Evolutionary conservation across 2,329 filamentous ascomycete species (phyloP).

Genomic region (Botryotinia globosa): DNA sequence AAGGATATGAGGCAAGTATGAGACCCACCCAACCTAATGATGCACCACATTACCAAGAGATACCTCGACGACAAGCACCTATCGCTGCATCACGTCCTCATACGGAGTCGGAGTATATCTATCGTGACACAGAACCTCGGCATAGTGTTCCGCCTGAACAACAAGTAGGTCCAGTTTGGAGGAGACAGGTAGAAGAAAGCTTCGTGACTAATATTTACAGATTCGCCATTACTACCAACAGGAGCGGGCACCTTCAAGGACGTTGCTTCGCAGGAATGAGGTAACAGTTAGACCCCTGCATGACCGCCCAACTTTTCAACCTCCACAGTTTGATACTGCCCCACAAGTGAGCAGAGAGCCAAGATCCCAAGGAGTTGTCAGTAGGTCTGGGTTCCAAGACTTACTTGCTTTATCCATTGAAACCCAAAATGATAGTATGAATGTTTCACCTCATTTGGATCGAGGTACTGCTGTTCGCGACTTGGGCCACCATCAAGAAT

Average conservation of each 20-base stretch:
- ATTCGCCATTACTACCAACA: constrained; percentile 24
- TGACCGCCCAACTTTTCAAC: constrained; percentile 30
- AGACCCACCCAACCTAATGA: constrained; percentile 9
- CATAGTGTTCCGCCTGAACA: constrained; percentile 8
- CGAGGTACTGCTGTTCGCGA: constrained; percentile 25
- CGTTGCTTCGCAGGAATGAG: constrained; percentile 29
- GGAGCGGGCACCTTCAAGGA: constrained; percentile 22
- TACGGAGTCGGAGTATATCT: neutral
- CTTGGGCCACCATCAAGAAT: constrained; percentile 24
- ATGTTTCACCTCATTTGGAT: constrained; percentile 27
- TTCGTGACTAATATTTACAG: constrained; percentile 18
- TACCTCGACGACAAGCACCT: constrained; percentile 4
- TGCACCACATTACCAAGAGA: neutral
- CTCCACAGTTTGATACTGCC: constrained; percentile 23
- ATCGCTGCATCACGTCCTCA: neutral
- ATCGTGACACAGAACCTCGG: constrained; percentile 1
- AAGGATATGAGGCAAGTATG: constrained; percentile 20
- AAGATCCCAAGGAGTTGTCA: constrained; percentile 35
- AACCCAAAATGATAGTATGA: constrained; percentile 29
- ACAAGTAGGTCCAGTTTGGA: constrained; percentile 12
- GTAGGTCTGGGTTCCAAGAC: constrained; percentile 35
- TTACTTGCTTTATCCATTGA: constrained; percentile 39
- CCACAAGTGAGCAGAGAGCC: constrained; percentile 26
- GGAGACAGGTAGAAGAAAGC: neutral
- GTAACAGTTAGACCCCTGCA: constrained; percentile 31